Base-by-base conservation (phyloP, 164 flowering plant genomes). In the Liriodendron chinense region DNA sequence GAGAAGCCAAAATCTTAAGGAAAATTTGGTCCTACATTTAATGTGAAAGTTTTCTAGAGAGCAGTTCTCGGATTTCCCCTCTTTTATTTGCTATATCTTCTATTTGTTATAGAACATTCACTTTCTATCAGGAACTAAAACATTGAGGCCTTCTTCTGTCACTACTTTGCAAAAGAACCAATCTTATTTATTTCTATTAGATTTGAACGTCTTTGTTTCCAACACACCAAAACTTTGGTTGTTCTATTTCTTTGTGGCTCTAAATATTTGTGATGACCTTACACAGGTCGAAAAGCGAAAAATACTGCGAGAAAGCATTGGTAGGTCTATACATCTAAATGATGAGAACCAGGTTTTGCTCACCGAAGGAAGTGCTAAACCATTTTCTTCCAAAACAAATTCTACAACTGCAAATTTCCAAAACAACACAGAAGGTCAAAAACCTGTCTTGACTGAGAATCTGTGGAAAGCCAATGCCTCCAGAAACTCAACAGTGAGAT, bases 241-340 rank as follows among this genome's bases (percentile, higher is more conserved):
- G 43, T 34, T 34, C 43, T 34, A 34, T 34, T 34, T 34, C 43
- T 34, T 34, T 34, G 43, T 7, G 43, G 43, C 43, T 34, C 5
- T 34, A 34, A 34, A 34, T 34, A 34, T 34, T 34, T 34, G 20
- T 4, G 25, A 21, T 63, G 59, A 53, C 18, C 43, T 34, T 67
- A 47, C 70, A 9, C 84, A 93, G 97, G 93, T 93, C 59, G 95
- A 92, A 76, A 94, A 88, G 80, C 93, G 89, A 80, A 93, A 82
- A 82, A 89, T 91, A 83, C 81, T 92, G 78, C 90, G 78, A 78
- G 82, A 78, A 76, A 86, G 87, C 83, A 78, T 65, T 6, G 80
- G 78, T 67, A 87, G 78, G 78, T 74, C 84, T 70, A 65, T 8
- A 62, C 47, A 69, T 80, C 47, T 76, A 72, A 69, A 76, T 24